Evolutionary conservation across 2,329 filamentous ascomycete genomes (phyloP).

Genomic region (Monosporascus sp.): DNA sequence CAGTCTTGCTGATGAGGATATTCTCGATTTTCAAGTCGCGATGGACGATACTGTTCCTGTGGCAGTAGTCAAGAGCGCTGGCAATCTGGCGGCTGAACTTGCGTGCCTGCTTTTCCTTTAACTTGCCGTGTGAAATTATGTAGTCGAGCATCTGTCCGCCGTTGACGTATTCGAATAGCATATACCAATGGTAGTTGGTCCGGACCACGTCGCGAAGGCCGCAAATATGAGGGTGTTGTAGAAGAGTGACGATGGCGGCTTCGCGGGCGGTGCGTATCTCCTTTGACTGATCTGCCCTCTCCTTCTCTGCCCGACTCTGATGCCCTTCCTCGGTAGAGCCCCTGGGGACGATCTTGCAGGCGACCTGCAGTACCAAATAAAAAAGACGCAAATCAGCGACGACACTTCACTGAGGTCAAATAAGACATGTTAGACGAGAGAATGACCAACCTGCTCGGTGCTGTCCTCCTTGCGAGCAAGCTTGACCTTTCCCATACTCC

Average conservation of each 20-base stretch:
- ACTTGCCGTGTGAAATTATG: constrained; percentile 94
- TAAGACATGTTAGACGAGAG: constrained; percentile 4
- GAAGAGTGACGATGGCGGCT: constrained; percentile 89
- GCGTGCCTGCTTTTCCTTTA: constrained; percentile 97
- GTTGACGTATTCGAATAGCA: constrained; percentile 99
- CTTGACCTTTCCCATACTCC: constrained; percentile 99
- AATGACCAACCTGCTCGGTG: constrained; percentile 71
- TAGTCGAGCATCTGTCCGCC: constrained; percentile 99
- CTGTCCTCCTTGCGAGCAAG: constrained; percentile 85
- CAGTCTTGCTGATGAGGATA: constrained; percentile 97
- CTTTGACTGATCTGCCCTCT: constrained; percentile 91
- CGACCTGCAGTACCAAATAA: constrained; percentile 56
- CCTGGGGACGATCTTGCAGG: constrained; percentile 94
- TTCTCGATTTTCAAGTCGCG: constrained; percentile 98
- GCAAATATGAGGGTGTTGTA: constrained; percentile 94
- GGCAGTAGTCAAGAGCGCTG: constrained; percentile 93
- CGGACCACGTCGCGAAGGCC: constrained; percentile 91
- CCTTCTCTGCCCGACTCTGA: constrained; percentile 65
- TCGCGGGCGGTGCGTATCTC: constrained; percentile 93
- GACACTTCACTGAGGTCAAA: not conserved
- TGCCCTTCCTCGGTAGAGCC: constrained; percentile 83
- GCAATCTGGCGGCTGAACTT: constrained; percentile 98
- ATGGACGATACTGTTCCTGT: constrained; percentile 96
- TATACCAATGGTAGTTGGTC: constrained; percentile 99
- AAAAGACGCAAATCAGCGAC: not conserved